Percentiles rank a stretch among this genome's conserved stretches.
phyloP scores from a whole-genome alignment of 2,329 filamentous ascomycete species.

The Biscogniauxia marginata region DNA sequence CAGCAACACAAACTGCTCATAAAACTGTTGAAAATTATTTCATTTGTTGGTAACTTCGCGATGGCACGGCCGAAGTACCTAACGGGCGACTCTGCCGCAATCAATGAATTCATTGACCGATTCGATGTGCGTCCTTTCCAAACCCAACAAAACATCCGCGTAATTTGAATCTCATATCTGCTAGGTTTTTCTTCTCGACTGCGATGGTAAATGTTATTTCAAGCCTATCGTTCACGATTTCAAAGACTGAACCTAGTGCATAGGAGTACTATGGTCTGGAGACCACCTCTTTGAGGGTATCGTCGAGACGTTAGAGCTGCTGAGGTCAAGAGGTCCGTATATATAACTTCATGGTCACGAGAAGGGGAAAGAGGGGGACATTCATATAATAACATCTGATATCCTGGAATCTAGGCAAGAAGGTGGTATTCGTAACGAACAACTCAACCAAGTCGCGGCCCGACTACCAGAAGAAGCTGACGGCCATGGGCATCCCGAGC shows the following conservation, averaged over 20 bases:
- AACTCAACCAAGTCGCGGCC: constrained; percentile 95
- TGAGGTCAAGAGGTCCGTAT: constrained; percentile 73
- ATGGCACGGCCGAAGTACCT: constrained; percentile 60
- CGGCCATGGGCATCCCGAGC: constrained; percentile 74
- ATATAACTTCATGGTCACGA: not conserved
- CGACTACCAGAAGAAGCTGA: constrained; percentile 92
- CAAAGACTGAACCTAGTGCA: constrained; percentile 1
- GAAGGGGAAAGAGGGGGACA: constrained; percentile 5
- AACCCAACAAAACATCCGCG: constrained; percentile 2
- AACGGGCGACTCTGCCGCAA: constrained; percentile 73
- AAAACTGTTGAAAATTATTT: not conserved
- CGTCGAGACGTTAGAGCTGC: constrained; percentile 78
- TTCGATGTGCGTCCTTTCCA: constrained; percentile 74
- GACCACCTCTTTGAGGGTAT: constrained; percentile 84
- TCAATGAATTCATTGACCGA: constrained; percentile 79
- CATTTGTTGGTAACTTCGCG: not conserved
- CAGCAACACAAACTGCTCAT: no score
- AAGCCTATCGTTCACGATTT: not conserved
- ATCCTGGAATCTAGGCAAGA: constrained; percentile 63
- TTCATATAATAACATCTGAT: not conserved
- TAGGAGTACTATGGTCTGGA: constrained; percentile 91
- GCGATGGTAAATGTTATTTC: constrained; percentile 69
- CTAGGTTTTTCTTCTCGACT: constrained; percentile 91
- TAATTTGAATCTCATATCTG: constrained; percentile 13
- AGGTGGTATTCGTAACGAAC: constrained; percentile 94